phyloP scores from a whole-genome alignment of 306 rosid genomes.

The Cicer cuneatum region DNA sequence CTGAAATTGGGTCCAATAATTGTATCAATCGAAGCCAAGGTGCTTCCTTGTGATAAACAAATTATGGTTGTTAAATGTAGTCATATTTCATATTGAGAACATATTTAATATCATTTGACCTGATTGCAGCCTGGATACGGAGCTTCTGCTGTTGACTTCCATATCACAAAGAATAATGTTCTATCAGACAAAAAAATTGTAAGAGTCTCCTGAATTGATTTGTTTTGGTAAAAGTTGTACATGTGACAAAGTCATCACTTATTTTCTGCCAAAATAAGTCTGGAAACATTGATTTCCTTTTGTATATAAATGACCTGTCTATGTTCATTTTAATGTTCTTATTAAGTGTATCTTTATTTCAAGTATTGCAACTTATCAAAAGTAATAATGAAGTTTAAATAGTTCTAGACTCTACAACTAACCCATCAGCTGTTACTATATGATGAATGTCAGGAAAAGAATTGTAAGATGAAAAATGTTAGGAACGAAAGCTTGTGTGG shows the following conservation, averaged over 20 bases:
- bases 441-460: too few species aligned
- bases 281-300: constrained; percentile 27
- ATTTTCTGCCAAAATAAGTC: not conserved
- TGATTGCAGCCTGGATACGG: constrained; percentile 85
- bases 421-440: too few species aligned
- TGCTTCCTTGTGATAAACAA: constrained; percentile 46
- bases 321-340: constrained; percentile 7
- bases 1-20: constrained; percentile 68
- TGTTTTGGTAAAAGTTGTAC: constrained; percentile 34
- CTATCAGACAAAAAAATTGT: constrained; percentile 69
- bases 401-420: too few species aligned
- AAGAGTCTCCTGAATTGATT: constrained; percentile 55
- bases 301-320: constrained; percentile 1
- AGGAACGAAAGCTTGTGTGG: too few species aligned
- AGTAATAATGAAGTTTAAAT: too few species aligned
- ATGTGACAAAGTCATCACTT: constrained; percentile 22
- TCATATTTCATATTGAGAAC: constrained; percentile 19
- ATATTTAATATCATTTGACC: constrained; percentile 39
- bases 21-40: constrained; percentile 72
- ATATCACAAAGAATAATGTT: constrained; percentile 57
- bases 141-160: constrained; percentile 66
- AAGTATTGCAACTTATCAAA: constrained; percentile 16
- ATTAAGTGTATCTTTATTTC: constrained; percentile 22
- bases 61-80: constrained; percentile 27
- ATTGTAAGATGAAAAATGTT: too few species aligned